These are phyloP conservation scores for Ganoderma lucidum DNA, from an alignment of 1,284 basidiomycete species.

Conservation along the genomic window DNA sequence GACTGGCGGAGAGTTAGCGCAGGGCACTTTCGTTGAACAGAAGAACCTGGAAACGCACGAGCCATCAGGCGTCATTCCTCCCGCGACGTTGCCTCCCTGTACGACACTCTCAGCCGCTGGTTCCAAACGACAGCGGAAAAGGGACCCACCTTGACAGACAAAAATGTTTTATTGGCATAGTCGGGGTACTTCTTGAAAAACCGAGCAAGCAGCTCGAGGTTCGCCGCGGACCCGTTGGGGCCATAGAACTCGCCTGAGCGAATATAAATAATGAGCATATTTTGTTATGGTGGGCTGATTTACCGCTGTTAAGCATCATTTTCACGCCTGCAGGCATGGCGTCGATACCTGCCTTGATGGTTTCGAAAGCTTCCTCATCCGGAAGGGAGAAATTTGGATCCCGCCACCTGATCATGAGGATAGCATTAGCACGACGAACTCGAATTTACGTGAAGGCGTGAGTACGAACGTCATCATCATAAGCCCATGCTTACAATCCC, in stretches of 20 bases:
- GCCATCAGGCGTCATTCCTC: background rate
- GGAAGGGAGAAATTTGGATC: conserved; percentile 43
- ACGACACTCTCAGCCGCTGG: background rate
- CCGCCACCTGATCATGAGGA: conserved; percentile 28
- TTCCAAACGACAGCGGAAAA: background rate
- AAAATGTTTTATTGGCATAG: conserved; percentile 56
- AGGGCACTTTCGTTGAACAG: background rate
- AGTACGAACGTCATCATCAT: conserved; percentile 58
- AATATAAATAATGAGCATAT: conserved; percentile 23
- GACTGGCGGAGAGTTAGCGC: conserved; percentile 31
- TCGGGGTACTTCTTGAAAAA: conserved; percentile 60
- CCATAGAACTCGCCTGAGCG: conserved; percentile 15
- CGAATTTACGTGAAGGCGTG: background rate
- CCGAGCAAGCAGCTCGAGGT: conserved; percentile 50
- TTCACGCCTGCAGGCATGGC: conserved; percentile 56
- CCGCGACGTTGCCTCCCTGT: background rate
- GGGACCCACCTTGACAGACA: conserved; percentile 49
- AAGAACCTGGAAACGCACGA: background rate
- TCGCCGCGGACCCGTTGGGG: conserved; percentile 39
- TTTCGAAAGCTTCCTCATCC: conserved; percentile 64
- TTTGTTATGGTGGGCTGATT: background rate
- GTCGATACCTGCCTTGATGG: conserved; percentile 69
- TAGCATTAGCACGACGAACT: background rate
- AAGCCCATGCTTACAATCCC: conserved; percentile 47
- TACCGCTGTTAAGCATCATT: conserved; percentile 46